A percentile compares a stretch with the other conserved stretches of the same genome.
Conservation (phyloP, 768 basidiomycete species). For the Myochromella boudieri region DNA sequence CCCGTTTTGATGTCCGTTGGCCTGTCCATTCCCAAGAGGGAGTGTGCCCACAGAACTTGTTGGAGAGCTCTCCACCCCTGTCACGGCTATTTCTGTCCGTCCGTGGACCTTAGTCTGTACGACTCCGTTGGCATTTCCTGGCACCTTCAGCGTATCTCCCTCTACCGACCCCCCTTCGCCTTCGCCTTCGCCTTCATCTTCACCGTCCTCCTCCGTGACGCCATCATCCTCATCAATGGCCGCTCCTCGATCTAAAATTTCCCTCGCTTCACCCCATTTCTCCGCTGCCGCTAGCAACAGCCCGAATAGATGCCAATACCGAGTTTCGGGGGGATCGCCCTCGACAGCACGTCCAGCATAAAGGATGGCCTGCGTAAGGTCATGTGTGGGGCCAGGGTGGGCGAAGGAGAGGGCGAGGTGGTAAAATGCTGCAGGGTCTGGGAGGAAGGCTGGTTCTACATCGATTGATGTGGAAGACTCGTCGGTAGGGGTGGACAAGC, state of each 20-base stretch:
- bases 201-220: constrained; percentile 13
- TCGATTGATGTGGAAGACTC: background rate
- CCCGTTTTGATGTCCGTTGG: background rate
- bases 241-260: constrained; percentile 78
- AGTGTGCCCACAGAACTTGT: background rate
- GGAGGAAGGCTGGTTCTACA: constrained; percentile 37
- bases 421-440: constrained; percentile 62
- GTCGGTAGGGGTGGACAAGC: background rate
- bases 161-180: constrained; percentile 6
- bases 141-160: constrained; percentile 1
- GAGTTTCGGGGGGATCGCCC: constrained; percentile 55
- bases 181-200: constrained; percentile 4
- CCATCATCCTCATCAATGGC: constrained; percentile 36
- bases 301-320: constrained; percentile 91
- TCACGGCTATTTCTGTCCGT: background rate
- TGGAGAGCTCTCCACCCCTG: background rate
- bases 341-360: constrained; percentile 76
- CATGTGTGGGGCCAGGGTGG: constrained; percentile 60
- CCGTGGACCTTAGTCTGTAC: constrained; percentile 4
- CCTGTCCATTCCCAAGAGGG: background rate
- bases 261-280: constrained; percentile 75
- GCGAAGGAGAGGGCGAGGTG: constrained; percentile 79
- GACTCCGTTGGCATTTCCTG: background rate
- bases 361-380: constrained; percentile 66
- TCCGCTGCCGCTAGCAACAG: constrained; percentile 76